phyloP scores from a whole-genome alignment of 2,329 filamentous ascomycete genomes.

The Purpureocillium takamizusanense region DNA sequence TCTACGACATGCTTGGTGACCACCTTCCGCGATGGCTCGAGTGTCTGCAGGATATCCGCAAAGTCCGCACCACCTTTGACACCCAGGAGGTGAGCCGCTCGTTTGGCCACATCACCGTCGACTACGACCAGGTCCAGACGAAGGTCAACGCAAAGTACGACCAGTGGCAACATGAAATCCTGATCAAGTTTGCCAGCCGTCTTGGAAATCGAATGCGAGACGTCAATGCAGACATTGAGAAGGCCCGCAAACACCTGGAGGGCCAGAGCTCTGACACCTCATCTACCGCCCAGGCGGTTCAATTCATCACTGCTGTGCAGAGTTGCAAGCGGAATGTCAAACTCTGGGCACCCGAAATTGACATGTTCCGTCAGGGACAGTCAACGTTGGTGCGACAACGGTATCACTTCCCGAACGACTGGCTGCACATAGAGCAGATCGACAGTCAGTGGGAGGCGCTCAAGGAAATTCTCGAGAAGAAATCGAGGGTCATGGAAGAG shows the following conservation, averaged over 20 bases:
- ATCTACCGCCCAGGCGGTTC: constrained; percentile 92
- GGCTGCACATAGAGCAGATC: constrained; percentile 93
- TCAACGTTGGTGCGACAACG: constrained; percentile 84
- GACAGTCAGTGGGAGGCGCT: constrained; percentile 92
- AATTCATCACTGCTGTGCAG: constrained; percentile 97
- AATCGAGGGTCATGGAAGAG: constrained; percentile 91
- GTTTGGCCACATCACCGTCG: constrained; percentile 90
- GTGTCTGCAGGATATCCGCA: constrained; percentile 91
- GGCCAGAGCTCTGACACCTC: constrained; percentile 86
- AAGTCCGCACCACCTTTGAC: constrained; percentile 92
- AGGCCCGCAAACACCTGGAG: constrained; percentile 83
- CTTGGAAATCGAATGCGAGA: constrained; percentile 88
- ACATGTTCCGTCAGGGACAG: constrained; percentile 91
- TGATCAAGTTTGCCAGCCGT: constrained; percentile 84
- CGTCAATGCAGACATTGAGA: constrained; percentile 84
- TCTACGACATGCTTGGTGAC: constrained; percentile 86
- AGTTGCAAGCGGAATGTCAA: constrained; percentile 91
- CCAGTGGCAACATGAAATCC: constrained; percentile 97
- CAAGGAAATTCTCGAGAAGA: constrained; percentile 83
- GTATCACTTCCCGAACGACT: constrained; percentile 88
- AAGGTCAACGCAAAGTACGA: constrained; percentile 99
- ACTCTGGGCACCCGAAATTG: constrained; percentile 90
- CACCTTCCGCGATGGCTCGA: constrained; percentile 90
- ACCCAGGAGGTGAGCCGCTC: constrained; percentile 88
- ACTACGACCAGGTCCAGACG: constrained; percentile 97